Conservation (phyloP, 805 yeast species). For the Wickerhamia fluorescens region DNA sequence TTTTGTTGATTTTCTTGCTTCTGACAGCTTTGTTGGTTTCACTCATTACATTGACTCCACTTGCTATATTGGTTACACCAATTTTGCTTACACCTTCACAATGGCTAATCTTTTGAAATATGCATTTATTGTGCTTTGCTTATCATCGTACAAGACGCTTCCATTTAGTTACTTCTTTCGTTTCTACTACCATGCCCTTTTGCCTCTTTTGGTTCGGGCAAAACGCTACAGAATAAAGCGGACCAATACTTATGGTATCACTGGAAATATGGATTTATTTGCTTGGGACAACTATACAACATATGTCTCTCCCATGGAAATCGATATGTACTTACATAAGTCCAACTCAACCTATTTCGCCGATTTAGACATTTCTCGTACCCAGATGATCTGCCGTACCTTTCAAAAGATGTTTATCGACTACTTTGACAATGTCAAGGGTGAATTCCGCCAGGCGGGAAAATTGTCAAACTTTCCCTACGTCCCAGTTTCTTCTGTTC, state of each 20-base stretch:
- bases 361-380: conserved; percentile 76
- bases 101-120: conserved; percentile 1
- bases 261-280: conserved; percentile 29
- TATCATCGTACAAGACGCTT: conserved; percentile 51
- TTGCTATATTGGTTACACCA: too few relatives aligned
- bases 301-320: conserved; percentile 68
- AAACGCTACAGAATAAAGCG: conserved; percentile 13
- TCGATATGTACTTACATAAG: conserved; percentile 84
- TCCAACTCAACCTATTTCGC: conserved; percentile 77
- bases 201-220: conserved; percentile 31
- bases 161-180: conserved; percentile 66
- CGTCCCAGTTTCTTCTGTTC: conserved; percentile 72
- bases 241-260: conserved; percentile 27
- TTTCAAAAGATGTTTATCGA: conserved; percentile 51
- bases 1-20: too few relatives aligned
- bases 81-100: too few relatives aligned
- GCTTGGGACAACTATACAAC: conserved; percentile 38
- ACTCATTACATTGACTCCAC: too few relatives aligned
- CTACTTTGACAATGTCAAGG: conserved; percentile 32
- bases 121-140: conserved; percentile 11
- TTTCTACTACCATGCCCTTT: conserved; percentile 45
- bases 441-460: conserved; percentile 20
- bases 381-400: conserved; percentile 48
- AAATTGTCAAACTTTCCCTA: conserved; percentile 42
- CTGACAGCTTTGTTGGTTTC: too few relatives aligned